Conservation (phyloP, 106 monocot species). For the Apostasia shenzhenica region DNA sequence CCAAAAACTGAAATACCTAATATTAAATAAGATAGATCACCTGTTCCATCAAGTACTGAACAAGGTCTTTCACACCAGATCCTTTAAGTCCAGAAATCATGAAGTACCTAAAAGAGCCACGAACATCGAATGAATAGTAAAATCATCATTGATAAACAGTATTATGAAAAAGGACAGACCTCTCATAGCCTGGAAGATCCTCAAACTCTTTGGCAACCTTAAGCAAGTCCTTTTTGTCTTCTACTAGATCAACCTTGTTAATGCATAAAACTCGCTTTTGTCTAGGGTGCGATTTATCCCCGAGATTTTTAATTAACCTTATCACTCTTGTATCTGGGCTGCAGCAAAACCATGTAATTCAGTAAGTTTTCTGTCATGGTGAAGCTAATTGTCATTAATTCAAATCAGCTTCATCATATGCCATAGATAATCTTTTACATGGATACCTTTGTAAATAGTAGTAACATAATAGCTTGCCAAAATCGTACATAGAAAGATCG, state of each 20-base stretch:
- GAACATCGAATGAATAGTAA: slow-evolving; percentile 1
- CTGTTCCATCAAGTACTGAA: slow-evolving; percentile 79
- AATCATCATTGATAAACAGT: not conserved
- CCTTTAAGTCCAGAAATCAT: slow-evolving; percentile 96
- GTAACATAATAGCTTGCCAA: too few relatives aligned
- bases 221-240: slow-evolving; percentile 79
- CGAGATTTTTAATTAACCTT: slow-evolving; percentile 79
- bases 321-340: slow-evolving; percentile 76
- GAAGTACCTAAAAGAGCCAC: slow-evolving; percentile 58
- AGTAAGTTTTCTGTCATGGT: not conserved
- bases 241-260: slow-evolving; percentile 93
- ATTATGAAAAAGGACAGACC: slow-evolving; percentile 25
- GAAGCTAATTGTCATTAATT: too few relatives aligned
- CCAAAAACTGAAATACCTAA: not conserved
- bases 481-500: too few relatives aligned
- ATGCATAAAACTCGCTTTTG: slow-evolving; percentile 90
- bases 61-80: slow-evolving; percentile 82
- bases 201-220: slow-evolving; percentile 93
- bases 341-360: slow-evolving; percentile 6
- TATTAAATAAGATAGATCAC: slow-evolving; percentile 14
- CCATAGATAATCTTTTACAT: too few relatives aligned
- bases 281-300: slow-evolving; percentile 40
- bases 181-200: slow-evolving; percentile 87
- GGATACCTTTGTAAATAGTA: too few relatives aligned
- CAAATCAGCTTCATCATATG: too few relatives aligned